These are phyloP conservation scores for Cyberlindnera japonica DNA, from an alignment of 805 yeast genomes.

Conservation along the genomic window DNA sequence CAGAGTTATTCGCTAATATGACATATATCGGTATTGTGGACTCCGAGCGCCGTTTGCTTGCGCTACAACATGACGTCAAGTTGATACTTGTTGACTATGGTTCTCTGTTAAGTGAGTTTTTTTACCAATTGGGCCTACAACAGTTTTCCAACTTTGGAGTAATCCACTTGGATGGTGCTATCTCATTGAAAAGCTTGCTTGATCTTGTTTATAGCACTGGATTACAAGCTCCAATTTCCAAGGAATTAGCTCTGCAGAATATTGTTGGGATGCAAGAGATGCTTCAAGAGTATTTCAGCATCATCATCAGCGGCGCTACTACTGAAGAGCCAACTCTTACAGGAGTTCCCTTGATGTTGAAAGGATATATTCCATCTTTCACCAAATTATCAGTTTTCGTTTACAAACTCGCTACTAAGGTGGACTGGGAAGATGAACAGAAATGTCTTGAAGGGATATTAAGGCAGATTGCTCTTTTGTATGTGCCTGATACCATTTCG, in stretches of 20 bases:
- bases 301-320: conserved; percentile 34
- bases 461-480: conserved; percentile 64
- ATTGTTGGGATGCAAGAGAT: conserved; percentile 61
- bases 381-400: conserved; percentile 65
- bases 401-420: conserved; percentile 51
- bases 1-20: conserved; percentile 64
- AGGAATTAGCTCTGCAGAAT: conserved; percentile 26
- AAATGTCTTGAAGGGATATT: conserved; percentile 64
- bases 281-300: conserved; percentile 75
- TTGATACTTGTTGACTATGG: conserved; percentile 80
- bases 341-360: conserved; percentile 65
- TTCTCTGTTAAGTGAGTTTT: conserved; percentile 59
- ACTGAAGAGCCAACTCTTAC: conserved; percentile 35
- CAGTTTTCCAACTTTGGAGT: conserved; percentile 82
- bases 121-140: conserved; percentile 74
- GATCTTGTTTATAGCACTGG: conserved; percentile 10
- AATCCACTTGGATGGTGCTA: conserved; percentile 36
- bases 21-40: conserved; percentile 85
- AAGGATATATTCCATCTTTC: conserved; percentile 58
- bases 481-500: conserved; percentile 56
- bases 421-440: conserved; percentile 67
- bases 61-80: conserved; percentile 81
- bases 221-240: conserved; percentile 21
- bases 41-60: conserved; percentile 59
- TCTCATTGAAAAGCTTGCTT: conserved; percentile 10